Base-by-base conservation (phyloP, 2,329 filamentous ascomycete genomes). In the Anthostomella pinea region DNA sequence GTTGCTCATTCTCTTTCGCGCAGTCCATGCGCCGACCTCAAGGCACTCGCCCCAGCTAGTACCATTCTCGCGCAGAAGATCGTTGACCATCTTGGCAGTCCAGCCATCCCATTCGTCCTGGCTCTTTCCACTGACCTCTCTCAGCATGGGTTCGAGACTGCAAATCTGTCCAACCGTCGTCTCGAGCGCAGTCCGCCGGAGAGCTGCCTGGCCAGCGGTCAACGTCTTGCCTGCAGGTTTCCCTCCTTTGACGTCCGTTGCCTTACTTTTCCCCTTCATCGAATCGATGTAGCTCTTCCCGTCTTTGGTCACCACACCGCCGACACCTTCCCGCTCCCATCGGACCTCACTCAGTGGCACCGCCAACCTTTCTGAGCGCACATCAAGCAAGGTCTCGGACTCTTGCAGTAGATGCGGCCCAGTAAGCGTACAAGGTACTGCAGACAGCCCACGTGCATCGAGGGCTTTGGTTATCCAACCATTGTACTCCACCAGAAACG, bases 101-200 rank as follows among this genome's bases (percentile, higher is more conserved):
- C 90, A 96, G 26, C 80, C 72, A 60, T 94, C 86, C 89, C 89
- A 96, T 65, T 96, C 90, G 51, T 95, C 88, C 56, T 86, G 80
- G 53, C 84, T 87, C 70, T 95, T 95, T 10, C 84, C 85, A 55
- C 85, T 94, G 29, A 81, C 79, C 53, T 95, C 85, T 51, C 85
- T 79, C 50, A 96, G 67, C 40, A 93, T 66, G 5, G 87, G 87
- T 63, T 96, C 90, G 53, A 96, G 68, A 45, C 83, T 84, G 58
- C 93, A 87, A 35, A 95, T 87, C 72, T 88, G 77, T 58, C 90
- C 85, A 34, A 94, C 78, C 5, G 90, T 80, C 3, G 85, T 88
- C 56, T 86, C 67, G 38, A 95, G 72, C n/a, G 89, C 88, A 8
- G 87, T 91, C 52, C 81, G 75, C 36, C 89, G 73, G 35, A 95